Base-by-base conservation (phyloP, 192 early-diverging fungal species). In the Kappamyces sp. region DNA sequence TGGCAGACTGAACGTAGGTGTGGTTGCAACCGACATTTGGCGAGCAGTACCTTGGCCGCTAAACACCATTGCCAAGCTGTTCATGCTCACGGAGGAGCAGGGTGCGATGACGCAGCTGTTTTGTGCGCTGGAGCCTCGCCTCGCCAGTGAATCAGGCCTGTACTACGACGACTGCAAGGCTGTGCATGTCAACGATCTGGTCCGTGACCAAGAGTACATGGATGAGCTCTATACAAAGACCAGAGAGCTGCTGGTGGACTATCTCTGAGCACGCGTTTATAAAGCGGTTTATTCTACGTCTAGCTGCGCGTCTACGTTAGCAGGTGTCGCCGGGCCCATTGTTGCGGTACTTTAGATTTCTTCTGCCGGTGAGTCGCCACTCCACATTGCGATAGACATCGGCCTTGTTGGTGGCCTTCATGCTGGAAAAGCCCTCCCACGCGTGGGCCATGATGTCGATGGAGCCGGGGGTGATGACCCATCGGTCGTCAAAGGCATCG, bases 291-390 rank as follows among this genome's bases (percentile, higher is more conserved):
- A n/a, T n/a, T n/a, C n/a, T n/a, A n/a, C n/a, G n/a, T n/a, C n/a
- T n/a, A n/a, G n/a, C n/a, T n/a, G n/a, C n/a, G n/a, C n/a, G n/a
- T n/a, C n/a, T n/a, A n/a, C n/a, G n/a, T n/a, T n/a, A n/a, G n/a
- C n/a, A n/a, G n/a, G n/a, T n/a, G 43, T 65, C 47, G 12, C 63
- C 63, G 15, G 14, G 3, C 22, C 63, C 63, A 22, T 63, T 11
- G 47, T 60, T 60, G 22, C 43, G n/a, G 38, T 65, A 65, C 29
- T 48, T 37, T 7, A 14, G 12, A 34, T 29, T 60, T 2, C 63
- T n/a, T 8, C 31, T 55, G 7, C 63, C 63, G 31, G 63, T 65
- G 1, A 65, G 50, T 14, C n/a, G 45, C 63, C 63, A 65, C 31
- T 62, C 38, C 8, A 60, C 0, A 35, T 43, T 53, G 15, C 55